Evolutionary conservation across 2,329 filamentous ascomycete species (phyloP), one percentile per base, ranked within the genome.

Genomic region (Daldinia sp.): DNA sequence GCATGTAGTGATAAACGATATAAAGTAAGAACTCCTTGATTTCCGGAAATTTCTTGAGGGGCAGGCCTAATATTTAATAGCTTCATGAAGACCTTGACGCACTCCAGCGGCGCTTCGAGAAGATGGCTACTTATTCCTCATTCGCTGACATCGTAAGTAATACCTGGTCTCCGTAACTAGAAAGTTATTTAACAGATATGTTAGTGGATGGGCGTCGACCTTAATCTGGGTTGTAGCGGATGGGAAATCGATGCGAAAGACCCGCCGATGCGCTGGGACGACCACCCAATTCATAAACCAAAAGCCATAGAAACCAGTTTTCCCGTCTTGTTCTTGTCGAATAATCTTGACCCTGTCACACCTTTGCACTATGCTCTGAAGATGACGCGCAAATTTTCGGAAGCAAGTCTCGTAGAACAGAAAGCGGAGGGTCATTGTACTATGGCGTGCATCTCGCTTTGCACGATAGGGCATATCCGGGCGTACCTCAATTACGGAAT

Each of bases 281-380:
- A 73, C 39, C 69, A 73, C 41, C 72, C 74, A 19, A 69, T 51
- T 25, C 69, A 71, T 49, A 72, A 71, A 63, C 75, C 68, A 29
- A 64, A 67, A 30, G 71, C 71, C 13, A 77, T 77, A 62, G 76
- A 79, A 23, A 85, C 82, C 4, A 76, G 79, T 4, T 80, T 84
- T 64, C 86, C 86, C 0, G 76, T 89, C 29, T 77, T 89, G 5
- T 84, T 87, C 70, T 75, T 87, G 10, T 82, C 81, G 32, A 87
- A 85, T 68, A 83, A 81, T 0, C 78, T 83, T 11, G 86, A 89
- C 58, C 85, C 86, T 0, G 85, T 88, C 15, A 88, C 86, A 0
- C 85, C 86, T 2, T 73, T 88, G 4, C 67, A 70, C 41, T 79
- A 80, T 39, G 83, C 80, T 1, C 74, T 81, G 19, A 73, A 74